phyloP scores from a whole-genome alignment of 805 yeast species.

The Sugiyamaella floridensis region DNA sequence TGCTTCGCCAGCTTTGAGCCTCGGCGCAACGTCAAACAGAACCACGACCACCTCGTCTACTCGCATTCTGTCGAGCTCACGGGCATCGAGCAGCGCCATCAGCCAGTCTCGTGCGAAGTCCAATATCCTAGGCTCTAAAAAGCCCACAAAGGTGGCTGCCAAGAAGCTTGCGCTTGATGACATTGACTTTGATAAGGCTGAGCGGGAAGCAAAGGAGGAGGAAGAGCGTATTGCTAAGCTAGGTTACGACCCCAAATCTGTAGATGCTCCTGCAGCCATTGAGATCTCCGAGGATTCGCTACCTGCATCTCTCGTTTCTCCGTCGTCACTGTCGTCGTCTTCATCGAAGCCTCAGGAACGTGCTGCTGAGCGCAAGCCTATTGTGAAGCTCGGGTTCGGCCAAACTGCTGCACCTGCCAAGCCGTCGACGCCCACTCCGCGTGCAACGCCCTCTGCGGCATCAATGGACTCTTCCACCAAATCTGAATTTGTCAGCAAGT shows the following conservation, averaged over 20 bases:
- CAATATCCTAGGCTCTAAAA: conserved; percentile 27
- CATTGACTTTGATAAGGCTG: conserved; percentile 57
- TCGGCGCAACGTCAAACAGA: conserved; percentile 8
- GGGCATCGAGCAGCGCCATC: conserved; percentile 8
- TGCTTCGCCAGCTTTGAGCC: conserved; percentile 15
- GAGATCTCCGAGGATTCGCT: conserved; percentile 8
- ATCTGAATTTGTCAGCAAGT: conserved; percentile 43
- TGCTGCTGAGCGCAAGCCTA: background rate
- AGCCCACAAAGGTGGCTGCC: conserved; percentile 24
- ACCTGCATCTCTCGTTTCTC: conserved; percentile 5
- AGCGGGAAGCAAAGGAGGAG: conserved; percentile 76
- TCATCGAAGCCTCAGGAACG: background rate
- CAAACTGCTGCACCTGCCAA: conserved; percentile 46
- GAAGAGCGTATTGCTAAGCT: conserved; percentile 51
- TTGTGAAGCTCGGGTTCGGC: conserved; percentile 67
- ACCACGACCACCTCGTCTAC: conserved; percentile 16
- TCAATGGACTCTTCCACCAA: conserved; percentile 15
- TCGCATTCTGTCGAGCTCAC: conserved; percentile 7
- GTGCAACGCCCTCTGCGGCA: conserved; percentile 5
- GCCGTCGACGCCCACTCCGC: conserved; percentile 10
- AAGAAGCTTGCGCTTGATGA: conserved; percentile 37
- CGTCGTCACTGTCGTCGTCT: background rate
- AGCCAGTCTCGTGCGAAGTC: conserved; percentile 10
- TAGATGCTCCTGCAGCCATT: conserved; percentile 4
- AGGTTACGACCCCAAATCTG: conserved; percentile 38